Evolutionary conservation across 352 stramenopile species (phyloP).

Genomic region (Phytophthora capsici): DNA sequence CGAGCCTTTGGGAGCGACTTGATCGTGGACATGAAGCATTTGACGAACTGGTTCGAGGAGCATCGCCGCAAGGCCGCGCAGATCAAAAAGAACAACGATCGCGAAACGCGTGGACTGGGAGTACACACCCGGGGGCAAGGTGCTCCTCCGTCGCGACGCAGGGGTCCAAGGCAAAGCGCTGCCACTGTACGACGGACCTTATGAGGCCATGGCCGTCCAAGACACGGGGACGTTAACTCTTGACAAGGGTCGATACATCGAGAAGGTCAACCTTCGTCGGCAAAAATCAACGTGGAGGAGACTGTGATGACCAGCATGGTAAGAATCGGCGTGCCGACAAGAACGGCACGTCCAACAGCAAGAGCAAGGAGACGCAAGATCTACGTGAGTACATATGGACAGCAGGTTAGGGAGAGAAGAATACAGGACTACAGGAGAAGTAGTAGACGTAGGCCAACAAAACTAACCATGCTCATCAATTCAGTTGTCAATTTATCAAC

Average conservation of each 20-base stretch:
- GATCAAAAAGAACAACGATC: background rate
- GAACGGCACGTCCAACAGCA: too few species aligned
- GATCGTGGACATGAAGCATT: slow-evolving; percentile 1
- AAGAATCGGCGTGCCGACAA: too few species aligned
- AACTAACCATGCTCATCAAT: too few species aligned
- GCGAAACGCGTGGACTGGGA: background rate
- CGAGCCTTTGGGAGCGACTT: slow-evolving; percentile 5
- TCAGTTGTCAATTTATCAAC: too few species aligned
- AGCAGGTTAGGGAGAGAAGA: too few species aligned
- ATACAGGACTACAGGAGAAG: too few species aligned
- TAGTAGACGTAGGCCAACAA: too few species aligned
- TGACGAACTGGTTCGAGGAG: background rate
- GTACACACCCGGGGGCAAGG: background rate
- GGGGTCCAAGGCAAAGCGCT: background rate
- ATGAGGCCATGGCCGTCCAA: background rate
- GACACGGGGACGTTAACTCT: slow-evolving; percentile 2
- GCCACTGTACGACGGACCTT: slow-evolving; percentile 7
- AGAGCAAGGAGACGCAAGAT: too few species aligned
- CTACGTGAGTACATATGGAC: too few species aligned
- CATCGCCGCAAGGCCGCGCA: background rate
- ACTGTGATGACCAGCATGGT: background rate
- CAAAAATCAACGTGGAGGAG: slow-evolving; percentile 9
- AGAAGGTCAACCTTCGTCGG: slow-evolving; percentile 10
- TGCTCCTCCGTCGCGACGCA: background rate
- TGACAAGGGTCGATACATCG: slow-evolving; percentile 3